Evolutionary conservation across 1,139 yeast species (phyloP), one percentile per base, ranked within the genome.

Genomic region (Casaregolazyma suthepensis): DNA sequence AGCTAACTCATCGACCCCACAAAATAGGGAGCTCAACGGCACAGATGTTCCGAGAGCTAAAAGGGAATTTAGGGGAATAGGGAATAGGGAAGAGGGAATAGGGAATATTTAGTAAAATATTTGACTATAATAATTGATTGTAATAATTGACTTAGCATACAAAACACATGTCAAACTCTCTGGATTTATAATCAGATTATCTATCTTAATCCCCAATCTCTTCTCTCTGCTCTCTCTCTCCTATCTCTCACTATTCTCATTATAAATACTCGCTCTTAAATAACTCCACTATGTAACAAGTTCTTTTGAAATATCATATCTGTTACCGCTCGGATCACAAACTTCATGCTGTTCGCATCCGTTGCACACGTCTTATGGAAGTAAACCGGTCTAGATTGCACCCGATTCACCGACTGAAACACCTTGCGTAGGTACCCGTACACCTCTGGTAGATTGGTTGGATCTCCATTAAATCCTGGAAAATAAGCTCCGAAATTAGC

Each of bases 361-460:
- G 99, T 93, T 1, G 99, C 99, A 73, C 97, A 90, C 1, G 99
- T 94, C 60, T 91, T 75, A 70, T 90, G 97, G 26, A 89, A 85
- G 67, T 94, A 94, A 37, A 91, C 81, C 5, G 91, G 93, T 65
- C 86, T 85, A 51, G 80, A 78, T 1, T 85, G 75, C 55, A 56
- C 57, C 37, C 81, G 74, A 66, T 87, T 87, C 61, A 85, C 67
- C 54, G 80, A 75, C 54, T 58, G 54, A 56, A 61, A 68, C 52
- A 57, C 46, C 9, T 50, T 46, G 52, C 63, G 66, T 43, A 69
- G 54, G 52, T 57, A 68, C 43, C 48, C 52, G 23, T 63, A 53
- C 26, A 69, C 69, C 31, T 59, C 62, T 15, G 57, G 55, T 1
- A 57, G 60, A 45, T 53, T 50, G 18, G 50, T 18, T 10, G 52